Conservation (phyloP, 108 stramenopile genomes). For the Nannochloropsis salina region DNA sequence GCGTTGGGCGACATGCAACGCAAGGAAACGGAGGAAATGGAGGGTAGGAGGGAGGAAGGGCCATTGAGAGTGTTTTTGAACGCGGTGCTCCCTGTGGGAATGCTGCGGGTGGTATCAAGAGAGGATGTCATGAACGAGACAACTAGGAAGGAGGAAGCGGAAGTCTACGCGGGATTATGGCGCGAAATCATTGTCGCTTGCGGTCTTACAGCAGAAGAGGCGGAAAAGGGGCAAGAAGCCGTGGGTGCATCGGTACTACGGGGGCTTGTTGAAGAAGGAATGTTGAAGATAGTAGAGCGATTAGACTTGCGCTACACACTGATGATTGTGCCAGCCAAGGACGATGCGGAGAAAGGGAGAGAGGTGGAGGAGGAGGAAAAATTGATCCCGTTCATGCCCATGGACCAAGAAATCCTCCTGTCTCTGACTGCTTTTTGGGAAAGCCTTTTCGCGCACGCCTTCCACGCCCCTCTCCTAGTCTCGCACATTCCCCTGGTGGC, state of each 20-base stretch:
- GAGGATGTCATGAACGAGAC: background rate
- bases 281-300: background rate
- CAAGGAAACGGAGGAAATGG: background rate
- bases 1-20: background rate
- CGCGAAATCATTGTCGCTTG: background rate
- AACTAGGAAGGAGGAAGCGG: background rate
- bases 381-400: background rate
- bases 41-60: background rate
- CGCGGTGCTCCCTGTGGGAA: background rate
- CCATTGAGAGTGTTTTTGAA: background rate
- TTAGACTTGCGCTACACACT: background rate
- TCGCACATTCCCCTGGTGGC: background rate
- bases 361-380: background rate
- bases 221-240: background rate
- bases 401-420: slow-evolving; percentile 6
- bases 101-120: background rate
- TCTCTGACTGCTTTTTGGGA: background rate
- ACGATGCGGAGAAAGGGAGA: background rate
- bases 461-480: background rate
- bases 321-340: background rate
- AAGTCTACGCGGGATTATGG: background rate
- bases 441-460: background rate
- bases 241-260: background rate
- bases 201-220: background rate
- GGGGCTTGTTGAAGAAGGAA: background rate